These are phyloP conservation scores for Nigrospora sphaerica DNA, from an alignment of 2,329 filamentous ascomycete genomes.

Conservation along the genomic window DNA sequence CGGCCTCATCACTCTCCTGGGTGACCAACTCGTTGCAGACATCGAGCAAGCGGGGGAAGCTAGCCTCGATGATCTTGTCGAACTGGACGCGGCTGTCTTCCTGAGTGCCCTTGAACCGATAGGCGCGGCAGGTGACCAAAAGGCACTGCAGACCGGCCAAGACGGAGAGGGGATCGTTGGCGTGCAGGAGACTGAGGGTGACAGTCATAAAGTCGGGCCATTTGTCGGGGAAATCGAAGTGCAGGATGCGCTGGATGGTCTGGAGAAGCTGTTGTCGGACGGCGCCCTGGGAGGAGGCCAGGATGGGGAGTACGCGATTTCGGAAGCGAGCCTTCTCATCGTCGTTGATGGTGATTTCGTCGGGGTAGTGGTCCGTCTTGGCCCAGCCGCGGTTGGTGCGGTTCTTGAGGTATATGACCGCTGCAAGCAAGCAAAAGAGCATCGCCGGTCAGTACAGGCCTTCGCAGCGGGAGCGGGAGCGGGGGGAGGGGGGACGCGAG, in stretches of 20 bases:
- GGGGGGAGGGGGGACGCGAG: constrained; percentile 13
- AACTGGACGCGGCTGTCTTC: constrained; percentile 76
- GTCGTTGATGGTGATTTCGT: constrained; percentile 72
- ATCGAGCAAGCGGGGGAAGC: constrained; percentile 78
- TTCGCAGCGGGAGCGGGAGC: constrained; percentile 10
- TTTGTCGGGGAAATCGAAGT: constrained; percentile 87
- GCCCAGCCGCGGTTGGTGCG: constrained; percentile 90
- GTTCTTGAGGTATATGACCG: constrained; percentile 97
- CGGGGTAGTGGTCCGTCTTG: constrained; percentile 64
- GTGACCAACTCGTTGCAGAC: constrained; percentile 86
- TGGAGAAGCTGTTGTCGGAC: constrained; percentile 91
- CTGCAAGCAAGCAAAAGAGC: constrained; percentile 36
- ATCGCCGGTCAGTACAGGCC: constrained; percentile 7
- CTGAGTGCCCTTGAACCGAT: constrained; percentile 80
- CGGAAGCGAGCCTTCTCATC: constrained; percentile 83
- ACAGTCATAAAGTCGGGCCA: constrained; percentile 95
- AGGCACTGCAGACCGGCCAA: constrained; percentile 92
- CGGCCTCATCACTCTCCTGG: constrained; percentile 88
- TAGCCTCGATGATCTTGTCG: constrained; percentile 85
- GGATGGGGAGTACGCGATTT: constrained; percentile 79
- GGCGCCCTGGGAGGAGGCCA: constrained; percentile 71
- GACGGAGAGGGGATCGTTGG: constrained; percentile 78
- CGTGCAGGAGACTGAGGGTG: constrained; percentile 80
- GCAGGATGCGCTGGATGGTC: constrained; percentile 89
- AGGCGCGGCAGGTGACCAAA: constrained; percentile 89